Evolutionary conservation across 495 filamentous ascomycete species (phyloP), one percentile per base, ranked within the genome.

Genomic region (Aspergillus conjunctus): DNA sequence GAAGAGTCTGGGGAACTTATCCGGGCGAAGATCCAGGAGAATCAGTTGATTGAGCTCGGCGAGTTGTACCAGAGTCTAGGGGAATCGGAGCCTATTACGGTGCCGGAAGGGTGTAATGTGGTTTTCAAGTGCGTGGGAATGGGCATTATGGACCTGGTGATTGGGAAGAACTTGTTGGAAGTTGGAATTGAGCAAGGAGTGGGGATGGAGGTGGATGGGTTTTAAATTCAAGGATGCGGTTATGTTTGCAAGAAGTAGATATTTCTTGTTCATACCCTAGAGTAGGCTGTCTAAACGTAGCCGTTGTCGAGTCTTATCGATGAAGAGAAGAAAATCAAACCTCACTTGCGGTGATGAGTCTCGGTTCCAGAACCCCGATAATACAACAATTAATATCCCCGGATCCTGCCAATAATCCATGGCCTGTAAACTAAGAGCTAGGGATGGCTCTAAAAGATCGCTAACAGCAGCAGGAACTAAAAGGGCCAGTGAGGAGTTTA

Each of bases 1-100:
- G 84, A 87, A 67, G 93, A 97, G 68, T 87, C 93, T 0, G 94
- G 94, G 3, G 94, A 98, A 79, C 74, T 98, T 55, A 91, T 93
- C 37, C 83, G 87, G 62, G 91, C 90, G 0, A 83, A 83, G 8
- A 69, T 97, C 6, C 71, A 72, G 34, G 80, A 85, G 7, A 79
- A 83, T 18, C 85, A 95, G 61, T 74, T 97, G 31, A 83, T 93
- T 8, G 93, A 98, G 81, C 80, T 92, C 39, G 93, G 93, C 0
- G 92, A 95, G 67, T 65, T 96, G 58, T 81, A 92, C 50, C 88
- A 89, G 79, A 65, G 73, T 57, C 63, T 71, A 59, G 68, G 72
- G 45, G 62, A 63, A 41, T 54, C 37, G 0, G 61, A 61, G 6
- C 11, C 63, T 0, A 26, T 75, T 26, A 45, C 63, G 39, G 62